Evolutionary conservation across 306 rosid genomes (phyloP).

Genomic region (Citrullus colocynthis): DNA sequence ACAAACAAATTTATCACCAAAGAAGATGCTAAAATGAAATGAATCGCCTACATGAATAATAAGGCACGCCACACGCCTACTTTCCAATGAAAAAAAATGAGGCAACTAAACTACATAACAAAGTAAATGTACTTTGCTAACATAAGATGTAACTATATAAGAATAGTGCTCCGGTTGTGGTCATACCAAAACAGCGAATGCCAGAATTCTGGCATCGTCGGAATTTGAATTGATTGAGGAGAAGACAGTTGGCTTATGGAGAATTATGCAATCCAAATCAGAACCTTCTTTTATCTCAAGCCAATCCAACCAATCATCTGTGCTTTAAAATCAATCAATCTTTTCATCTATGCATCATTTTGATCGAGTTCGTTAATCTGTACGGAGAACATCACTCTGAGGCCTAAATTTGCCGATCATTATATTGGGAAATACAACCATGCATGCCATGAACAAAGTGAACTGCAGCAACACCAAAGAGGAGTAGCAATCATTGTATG

Average conservation of each 20-base stretch:
- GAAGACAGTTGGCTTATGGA: slow-evolving; percentile 21
- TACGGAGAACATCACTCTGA: slow-evolving; percentile 58
- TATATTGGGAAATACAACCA: slow-evolving; percentile 74
- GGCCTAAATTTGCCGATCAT: slow-evolving; percentile 58
- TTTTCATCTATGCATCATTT: slow-evolving; percentile 34
- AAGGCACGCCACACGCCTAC: not conserved
- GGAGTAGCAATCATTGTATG: slow-evolving; percentile 14
- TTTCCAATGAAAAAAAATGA: slow-evolving; percentile 4
- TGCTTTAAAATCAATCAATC: not conserved
- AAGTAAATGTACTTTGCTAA: slow-evolving; percentile 1
- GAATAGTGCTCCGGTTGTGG: not conserved
- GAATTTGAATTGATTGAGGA: slow-evolving; percentile 17
- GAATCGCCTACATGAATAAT: not conserved
- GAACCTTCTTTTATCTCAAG: not conserved
- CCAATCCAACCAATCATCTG: slow-evolving; percentile 1
- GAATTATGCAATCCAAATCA: slow-evolving; percentile 1
- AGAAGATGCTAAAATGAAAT: not conserved
- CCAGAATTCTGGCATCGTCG: slow-evolving; percentile 1
- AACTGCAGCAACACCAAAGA: slow-evolving; percentile 51
- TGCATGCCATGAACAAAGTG: slow-evolving; percentile 91
- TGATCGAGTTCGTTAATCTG: slow-evolving; percentile 44
- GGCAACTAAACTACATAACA: not conserved
- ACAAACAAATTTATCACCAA: not conserved
- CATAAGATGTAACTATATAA: not conserved
- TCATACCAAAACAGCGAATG: not conserved